Evolutionary conservation across 441 rosid species (phyloP), one percentile per base, ranked within the genome.

Genomic region (Populus hybrid): DNA sequence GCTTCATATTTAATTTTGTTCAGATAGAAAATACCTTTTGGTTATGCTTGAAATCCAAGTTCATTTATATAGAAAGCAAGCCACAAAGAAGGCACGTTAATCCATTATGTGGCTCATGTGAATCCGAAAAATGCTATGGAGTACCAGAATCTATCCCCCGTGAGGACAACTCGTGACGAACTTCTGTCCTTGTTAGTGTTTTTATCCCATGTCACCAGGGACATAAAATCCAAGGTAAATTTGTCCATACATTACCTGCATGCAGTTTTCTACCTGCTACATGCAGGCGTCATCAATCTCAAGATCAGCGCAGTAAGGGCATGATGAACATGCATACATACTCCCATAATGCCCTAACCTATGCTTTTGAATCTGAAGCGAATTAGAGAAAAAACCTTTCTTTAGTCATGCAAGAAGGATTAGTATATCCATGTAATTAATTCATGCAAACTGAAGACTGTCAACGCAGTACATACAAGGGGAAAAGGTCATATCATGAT

Each of bases 11-110:
- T 42, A 46, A 46, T 46, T 46, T 46, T 4, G 18, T 46, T 11
- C 14, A 19, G 32, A 8, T 28, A 3, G 5, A 40, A 42, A 30
- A 11, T 46, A 14, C 14, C 14, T 46, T 46, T 46, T 46, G 35
- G 5, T n/a, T 4, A 10, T 21, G 24, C 4, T 16, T 34, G 14
- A 28, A 32, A 46, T 46, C 18, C 57, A 46, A 46, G 19, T 28
- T 34, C 73, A 59, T 69, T 67, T 69, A 76, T 76, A 69, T 76
- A 35, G 78, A 53, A 46, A 12, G 35, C 50, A 21, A 24, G 36
- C 42, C 34, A 16, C 18, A 67, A 7, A 35, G 57, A 46, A 46
- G 57, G 57, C 18, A 14, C 18, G 14, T 46, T 14, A 14, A 46
- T 46, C 57, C 57, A 14, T 46, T 46, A 26, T 11, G 11, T 30